Evolutionary conservation across 2,329 filamentous ascomycete genomes (phyloP).

Genomic region (Colletotrichum salicis): DNA sequence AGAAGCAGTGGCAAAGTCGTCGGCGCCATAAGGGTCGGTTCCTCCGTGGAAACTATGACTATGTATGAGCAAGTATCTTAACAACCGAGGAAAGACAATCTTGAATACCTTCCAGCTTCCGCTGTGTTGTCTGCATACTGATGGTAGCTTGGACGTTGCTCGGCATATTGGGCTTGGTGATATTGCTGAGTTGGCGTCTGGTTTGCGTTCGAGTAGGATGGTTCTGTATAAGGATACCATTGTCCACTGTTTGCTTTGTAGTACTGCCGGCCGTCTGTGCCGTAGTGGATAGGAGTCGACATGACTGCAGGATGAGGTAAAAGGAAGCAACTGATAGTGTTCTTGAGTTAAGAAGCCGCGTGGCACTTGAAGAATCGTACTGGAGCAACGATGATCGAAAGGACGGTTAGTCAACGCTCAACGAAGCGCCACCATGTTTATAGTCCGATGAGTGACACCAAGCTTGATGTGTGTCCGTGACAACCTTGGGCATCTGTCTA

Average conservation of each 20-base stretch:
- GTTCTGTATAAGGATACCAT: not conserved
- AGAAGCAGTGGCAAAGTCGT: not conserved
- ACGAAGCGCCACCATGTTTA: not conserved
- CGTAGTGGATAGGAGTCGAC: not conserved
- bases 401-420: rapidly evolving
- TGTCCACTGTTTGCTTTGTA: not conserved
- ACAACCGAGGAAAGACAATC: not conserved
- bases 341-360: not conserved
- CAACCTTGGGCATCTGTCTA: not conserved
- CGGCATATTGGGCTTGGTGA: not conserved
- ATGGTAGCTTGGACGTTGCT: not conserved
- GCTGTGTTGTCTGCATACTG: not conserved
- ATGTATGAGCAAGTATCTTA: not conserved
- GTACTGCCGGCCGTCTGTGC: not conserved
- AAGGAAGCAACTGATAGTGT: not conserved
- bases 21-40: not conserved
- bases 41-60: not conserved
- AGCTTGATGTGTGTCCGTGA: not conserved
- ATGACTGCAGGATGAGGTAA: not conserved
- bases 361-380: no score
- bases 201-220: no score
- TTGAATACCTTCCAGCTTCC: not conserved
- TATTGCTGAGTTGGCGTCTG: not conserved
- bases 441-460: not conserved
- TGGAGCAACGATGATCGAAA: not conserved